These are phyloP conservation scores for Wallemia hederae DNA, from an alignment of 1,284 basidiomycete species.

Conservation along the genomic window DNA sequence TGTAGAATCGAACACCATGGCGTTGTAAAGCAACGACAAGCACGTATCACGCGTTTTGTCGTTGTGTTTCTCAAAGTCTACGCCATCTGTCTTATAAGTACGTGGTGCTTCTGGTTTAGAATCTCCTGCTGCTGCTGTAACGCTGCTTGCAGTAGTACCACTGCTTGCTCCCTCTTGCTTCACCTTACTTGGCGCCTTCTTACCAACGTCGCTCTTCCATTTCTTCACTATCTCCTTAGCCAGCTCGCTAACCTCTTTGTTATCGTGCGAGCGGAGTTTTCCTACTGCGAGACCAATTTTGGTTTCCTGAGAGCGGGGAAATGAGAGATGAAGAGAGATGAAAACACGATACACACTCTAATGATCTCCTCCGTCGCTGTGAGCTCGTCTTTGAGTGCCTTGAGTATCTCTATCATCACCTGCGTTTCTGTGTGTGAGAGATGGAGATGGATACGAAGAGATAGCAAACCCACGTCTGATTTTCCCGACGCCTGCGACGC, in stretches of 20 bases:
- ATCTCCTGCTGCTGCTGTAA: conserved; percentile 5
- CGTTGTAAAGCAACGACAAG: conserved; percentile 67
- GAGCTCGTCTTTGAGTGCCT: conserved; percentile 42
- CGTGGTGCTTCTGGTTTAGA: conserved; percentile 21
- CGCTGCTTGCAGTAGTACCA: conserved; percentile 3
- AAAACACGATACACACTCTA: conserved; percentile 32
- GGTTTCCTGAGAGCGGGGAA: conserved; percentile 34
- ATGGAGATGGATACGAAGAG: too few species aligned
- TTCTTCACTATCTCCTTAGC: conserved; percentile 80
- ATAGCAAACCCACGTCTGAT: background rate
- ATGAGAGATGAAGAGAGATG: conserved; percentile 8
- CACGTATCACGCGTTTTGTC: conserved; percentile 65
- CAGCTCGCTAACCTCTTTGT: conserved; percentile 42
- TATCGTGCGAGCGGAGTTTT: conserved; percentile 46
- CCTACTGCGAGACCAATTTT: conserved; percentile 77
- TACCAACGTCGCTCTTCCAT: conserved; percentile 35
- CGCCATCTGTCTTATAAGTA: conserved; percentile 35
- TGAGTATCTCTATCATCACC: conserved; percentile 42
- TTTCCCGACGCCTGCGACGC: background rate
- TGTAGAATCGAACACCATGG: conserved; percentile 50
- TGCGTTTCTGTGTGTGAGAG: conserved; percentile 16
- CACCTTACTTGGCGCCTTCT: conserved; percentile 20
- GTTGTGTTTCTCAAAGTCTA: conserved; percentile 27
- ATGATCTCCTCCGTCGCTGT: conserved; percentile 60
- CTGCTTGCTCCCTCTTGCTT: conserved; percentile 24